These are phyloP conservation scores for Cicer yamashitae DNA, from an alignment of 306 rosid genomes.

Conservation along the genomic window DNA sequence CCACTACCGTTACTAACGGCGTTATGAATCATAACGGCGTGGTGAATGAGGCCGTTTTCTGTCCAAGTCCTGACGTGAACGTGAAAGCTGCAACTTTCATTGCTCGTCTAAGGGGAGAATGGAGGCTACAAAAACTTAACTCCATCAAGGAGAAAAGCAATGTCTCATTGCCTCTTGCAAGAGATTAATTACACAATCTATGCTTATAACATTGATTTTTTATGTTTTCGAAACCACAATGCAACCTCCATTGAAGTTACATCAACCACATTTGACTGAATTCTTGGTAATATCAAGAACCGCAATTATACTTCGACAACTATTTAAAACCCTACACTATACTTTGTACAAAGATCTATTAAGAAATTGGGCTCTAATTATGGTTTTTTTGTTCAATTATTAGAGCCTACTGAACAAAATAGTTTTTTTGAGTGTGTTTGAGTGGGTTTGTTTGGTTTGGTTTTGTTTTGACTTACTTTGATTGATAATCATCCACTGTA, in stretches of 20 bases:
- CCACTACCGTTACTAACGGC: neutral
- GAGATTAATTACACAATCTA: neutral
- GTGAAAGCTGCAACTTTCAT: constrained; percentile 55
- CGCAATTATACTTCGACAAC: neutral
- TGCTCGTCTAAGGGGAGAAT: constrained; percentile 50
- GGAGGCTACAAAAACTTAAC: constrained; percentile 56
- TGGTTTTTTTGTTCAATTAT: constrained; percentile 40
- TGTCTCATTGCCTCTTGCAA: constrained; percentile 32
- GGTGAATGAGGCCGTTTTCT: constrained; percentile 51
- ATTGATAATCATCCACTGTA: constrained; percentile 16
- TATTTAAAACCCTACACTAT: neutral
- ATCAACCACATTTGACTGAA: neutral
- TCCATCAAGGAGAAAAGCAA: constrained; percentile 54
- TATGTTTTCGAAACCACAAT: neutral
- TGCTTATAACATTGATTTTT: neutral
- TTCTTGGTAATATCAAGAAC: neutral
- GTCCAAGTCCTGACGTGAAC: constrained; percentile 91
- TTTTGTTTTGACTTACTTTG: constrained; percentile 12
- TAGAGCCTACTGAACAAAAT: constrained; percentile 32
- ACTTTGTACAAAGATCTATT: neutral
- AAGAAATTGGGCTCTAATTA: constrained; percentile 40
- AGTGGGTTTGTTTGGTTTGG: constrained; percentile 30
- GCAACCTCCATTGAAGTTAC: neutral
- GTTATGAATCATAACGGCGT: constrained; percentile 43
- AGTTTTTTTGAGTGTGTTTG: neutral